Evolutionary conservation across 305 asterid species (phyloP).

Genomic region (Coffea humblotiana): DNA sequence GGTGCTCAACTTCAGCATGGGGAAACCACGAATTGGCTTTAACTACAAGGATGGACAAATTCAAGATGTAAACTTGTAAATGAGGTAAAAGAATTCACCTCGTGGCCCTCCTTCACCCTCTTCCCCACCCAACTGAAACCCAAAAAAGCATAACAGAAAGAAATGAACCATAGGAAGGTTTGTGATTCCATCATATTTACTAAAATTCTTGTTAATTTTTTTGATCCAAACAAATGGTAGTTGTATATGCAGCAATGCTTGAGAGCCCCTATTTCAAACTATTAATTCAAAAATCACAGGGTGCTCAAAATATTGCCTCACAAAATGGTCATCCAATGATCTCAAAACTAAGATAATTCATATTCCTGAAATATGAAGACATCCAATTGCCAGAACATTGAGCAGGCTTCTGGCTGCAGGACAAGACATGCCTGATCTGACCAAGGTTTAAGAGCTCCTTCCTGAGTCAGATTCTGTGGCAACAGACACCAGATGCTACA

Average conservation of each 20-base stretch:
- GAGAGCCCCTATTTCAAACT: neutral
- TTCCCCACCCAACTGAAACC: too few relatives aligned
- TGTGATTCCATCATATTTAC: neutral
- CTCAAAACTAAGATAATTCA: neutral
- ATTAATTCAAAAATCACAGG: neutral
- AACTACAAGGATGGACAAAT: conserved; percentile 53
- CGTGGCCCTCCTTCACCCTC: too few relatives aligned
- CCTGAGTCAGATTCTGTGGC: conserved; percentile 36
- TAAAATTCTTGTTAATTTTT: neutral
- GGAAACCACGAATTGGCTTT: conserved; percentile 84
- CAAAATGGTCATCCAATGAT: neutral
- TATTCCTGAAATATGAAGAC: neutral
- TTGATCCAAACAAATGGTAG: neutral
- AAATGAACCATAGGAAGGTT: neutral
- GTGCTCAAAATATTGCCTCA: too few relatives aligned
- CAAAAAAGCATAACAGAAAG: neutral
- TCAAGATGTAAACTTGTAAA: conserved; percentile 38
- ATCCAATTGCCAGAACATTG: conserved; percentile 10
- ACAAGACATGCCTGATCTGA: conserved; percentile 48
- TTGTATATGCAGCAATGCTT: neutral
- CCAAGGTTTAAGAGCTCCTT: conserved; percentile 56
- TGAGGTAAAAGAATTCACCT: neutral
- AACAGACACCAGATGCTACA: conserved; percentile 9
- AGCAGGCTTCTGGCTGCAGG: conserved; percentile 26
- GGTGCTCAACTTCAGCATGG: conserved; percentile 93